Evolutionary conservation across 179 eudicot genomes (phyloP).

Genomic region (Drosera spatulata): DNA sequence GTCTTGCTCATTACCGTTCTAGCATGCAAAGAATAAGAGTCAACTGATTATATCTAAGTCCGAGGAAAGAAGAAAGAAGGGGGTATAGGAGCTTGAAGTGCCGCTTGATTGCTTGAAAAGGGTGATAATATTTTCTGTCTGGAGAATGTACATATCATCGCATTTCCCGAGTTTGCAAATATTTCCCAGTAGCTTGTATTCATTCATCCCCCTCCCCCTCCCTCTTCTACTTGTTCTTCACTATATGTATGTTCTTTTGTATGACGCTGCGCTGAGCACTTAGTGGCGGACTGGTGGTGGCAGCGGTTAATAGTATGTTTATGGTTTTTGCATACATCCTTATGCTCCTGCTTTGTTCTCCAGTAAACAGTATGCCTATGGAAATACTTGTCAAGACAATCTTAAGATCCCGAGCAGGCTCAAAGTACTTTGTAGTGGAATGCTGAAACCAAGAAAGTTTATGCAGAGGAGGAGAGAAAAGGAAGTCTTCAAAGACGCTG

Average conservation of each 20-base stretch:
- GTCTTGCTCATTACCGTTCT: too few relatives aligned
- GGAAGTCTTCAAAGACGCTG: conserved; percentile 67
- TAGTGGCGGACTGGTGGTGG: neutral
- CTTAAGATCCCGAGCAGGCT: conserved; percentile 32
- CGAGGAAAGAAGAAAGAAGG: neutral
- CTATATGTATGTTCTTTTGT: neutral
- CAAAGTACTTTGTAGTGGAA: conserved; percentile 57
- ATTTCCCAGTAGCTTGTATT: neutral
- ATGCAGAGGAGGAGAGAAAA: neutral
- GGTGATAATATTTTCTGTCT: neutral
- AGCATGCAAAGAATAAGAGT: too few relatives aligned
- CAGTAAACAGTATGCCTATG: conserved; percentile 40
- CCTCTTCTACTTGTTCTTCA: neutral
- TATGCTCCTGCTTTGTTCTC: conserved; percentile 9
- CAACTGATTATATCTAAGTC: too few relatives aligned
- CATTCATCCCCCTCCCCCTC: neutral
- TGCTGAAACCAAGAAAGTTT: conserved; percentile 77
- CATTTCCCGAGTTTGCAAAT: neutral
- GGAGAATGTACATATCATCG: neutral
- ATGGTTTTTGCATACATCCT: conserved; percentile 2
- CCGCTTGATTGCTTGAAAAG: neutral
- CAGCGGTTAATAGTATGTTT: neutral
- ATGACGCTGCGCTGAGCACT: too few relatives aligned
- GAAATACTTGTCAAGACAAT: conserved; percentile 23
- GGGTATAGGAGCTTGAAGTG: neutral